phyloP scores from a whole-genome alignment of 2,329 filamentous ascomycete genomes.

The Alternaria sp. region DNA sequence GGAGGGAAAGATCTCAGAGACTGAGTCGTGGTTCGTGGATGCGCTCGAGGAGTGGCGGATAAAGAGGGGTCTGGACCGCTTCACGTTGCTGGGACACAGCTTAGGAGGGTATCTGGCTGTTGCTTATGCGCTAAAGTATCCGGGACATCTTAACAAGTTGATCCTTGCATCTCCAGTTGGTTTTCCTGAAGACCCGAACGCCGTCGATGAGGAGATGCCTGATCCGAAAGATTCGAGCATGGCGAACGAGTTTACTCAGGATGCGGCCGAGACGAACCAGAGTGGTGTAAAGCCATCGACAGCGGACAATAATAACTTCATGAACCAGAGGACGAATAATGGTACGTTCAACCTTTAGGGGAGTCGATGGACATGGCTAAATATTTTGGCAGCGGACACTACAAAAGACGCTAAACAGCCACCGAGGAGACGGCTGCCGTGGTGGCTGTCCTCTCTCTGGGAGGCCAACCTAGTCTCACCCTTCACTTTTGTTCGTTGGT shows the following conservation, averaged over 20 bases:
- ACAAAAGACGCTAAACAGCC: conserved; percentile 53
- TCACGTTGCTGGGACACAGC: conserved; percentile 92
- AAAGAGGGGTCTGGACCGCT: conserved; percentile 86
- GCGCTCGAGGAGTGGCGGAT: conserved; percentile 95
- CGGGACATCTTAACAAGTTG: conserved; percentile 91
- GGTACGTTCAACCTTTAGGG: conserved; percentile 4
- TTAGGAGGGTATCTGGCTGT: conserved; percentile 94
- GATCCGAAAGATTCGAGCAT: conserved; percentile 76
- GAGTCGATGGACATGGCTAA: background rate
- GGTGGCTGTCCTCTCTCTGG: conserved; percentile 94
- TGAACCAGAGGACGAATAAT: conserved; percentile 58
- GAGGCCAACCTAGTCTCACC: conserved; percentile 90
- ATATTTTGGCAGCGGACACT: conserved; percentile 26
- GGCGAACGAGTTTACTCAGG: conserved; percentile 79
- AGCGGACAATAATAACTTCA: conserved; percentile 63
- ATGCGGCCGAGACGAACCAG: conserved; percentile 69
- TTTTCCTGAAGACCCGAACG: conserved; percentile 92
- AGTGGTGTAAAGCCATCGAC: conserved; percentile 75
- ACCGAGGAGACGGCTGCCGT: conserved; percentile 71
- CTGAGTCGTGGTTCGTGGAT: conserved; percentile 95
- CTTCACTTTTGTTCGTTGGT: conserved; percentile 87
- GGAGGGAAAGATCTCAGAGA: conserved; percentile 82
- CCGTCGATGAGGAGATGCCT: conserved; percentile 80
- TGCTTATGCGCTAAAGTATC: conserved; percentile 95
- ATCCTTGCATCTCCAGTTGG: conserved; percentile 95